Evolutionary conservation across 73 alveolate species (phyloP).

Genomic region (Paramecium sexaurelia): DNA sequence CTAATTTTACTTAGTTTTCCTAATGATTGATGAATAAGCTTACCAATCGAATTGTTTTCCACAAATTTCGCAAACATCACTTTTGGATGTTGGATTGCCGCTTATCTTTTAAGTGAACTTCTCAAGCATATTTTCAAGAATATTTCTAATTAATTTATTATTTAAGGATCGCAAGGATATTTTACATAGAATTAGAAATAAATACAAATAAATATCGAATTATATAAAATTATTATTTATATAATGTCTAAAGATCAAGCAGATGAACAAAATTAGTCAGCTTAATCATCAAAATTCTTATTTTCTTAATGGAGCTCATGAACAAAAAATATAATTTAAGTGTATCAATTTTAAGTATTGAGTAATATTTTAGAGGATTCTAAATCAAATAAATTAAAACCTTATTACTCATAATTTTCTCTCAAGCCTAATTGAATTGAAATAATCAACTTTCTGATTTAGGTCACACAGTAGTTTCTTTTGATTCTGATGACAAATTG

Average conservation of each 20-base stretch:
- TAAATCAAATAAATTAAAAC: neutral
- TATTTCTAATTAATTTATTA: neutral
- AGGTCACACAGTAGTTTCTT: neutral
- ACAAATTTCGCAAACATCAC: constrained; percentile 24
- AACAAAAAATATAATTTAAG: no score
- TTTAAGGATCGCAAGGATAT: neutral
- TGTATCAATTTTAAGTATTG: no score
- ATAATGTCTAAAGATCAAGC: neutral
- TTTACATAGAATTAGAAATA: neutral
- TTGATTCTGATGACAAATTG: neutral
- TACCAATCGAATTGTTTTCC: neutral
- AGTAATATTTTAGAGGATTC: neutral
- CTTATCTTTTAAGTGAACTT: neutral
- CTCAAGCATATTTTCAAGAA: neutral
- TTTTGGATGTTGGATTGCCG: neutral
- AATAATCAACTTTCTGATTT: constrained; percentile 16
- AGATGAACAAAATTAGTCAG: neutral
- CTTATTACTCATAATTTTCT: neutral
- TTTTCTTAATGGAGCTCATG: neutral
- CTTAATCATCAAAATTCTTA: neutral
- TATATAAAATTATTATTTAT: neutral
- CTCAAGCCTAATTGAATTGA: neutral
- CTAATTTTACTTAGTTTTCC: constrained; percentile 8
- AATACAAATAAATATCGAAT: neutral
- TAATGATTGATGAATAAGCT: neutral